Percentiles rank a stretch among this genome's conserved stretches.
These are phyloP conservation scores for Chlamydomonas schloesseri DNA, from an alignment of 139 green algal genomes.

Conservation along the genomic window DNA sequence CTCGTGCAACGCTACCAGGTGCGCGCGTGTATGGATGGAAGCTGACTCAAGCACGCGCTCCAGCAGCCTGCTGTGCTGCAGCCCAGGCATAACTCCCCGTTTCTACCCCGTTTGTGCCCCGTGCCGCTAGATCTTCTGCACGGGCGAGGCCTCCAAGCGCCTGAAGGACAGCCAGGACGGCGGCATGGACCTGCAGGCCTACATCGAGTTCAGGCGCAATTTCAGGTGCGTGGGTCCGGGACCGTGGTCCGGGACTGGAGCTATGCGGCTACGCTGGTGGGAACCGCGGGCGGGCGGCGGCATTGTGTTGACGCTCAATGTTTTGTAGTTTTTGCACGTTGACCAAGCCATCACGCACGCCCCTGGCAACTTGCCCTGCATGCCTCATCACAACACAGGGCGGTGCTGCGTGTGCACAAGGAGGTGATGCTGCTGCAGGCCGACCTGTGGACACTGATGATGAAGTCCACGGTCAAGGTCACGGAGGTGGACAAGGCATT, in stretches of 20 bases:
- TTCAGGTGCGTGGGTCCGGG: background rate
- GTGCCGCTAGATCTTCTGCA: conserved; percentile 48
- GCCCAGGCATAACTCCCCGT: too few species aligned
- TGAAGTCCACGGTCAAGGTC: conserved; percentile 5
- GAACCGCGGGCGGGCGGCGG: too few species aligned
- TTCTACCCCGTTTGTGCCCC: background rate
- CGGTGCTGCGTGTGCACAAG: conserved; percentile 37
- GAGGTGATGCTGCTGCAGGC: conserved; percentile 34
- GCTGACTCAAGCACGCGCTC: too few species aligned
- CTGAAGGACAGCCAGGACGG: conserved; percentile 47
- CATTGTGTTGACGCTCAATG: too few species aligned
- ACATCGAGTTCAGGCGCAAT: conserved; percentile 54
- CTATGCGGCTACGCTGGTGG: too few species aligned
- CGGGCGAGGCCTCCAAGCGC: conserved; percentile 38
- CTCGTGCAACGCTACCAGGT: conserved; percentile 53
- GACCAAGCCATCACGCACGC: too few species aligned
- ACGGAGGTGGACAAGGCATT: conserved; percentile 1
- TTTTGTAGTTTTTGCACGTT: too few species aligned
- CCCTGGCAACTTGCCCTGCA: too few species aligned
- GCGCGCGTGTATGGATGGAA: too few species aligned
- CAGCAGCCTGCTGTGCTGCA: too few species aligned
- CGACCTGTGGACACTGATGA: conserved; percentile 38
- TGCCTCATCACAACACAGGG: background rate
- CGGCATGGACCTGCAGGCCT: conserved; percentile 52
- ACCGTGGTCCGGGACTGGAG: too few species aligned